These are phyloP conservation scores for Agrocybe praecox DNA, from an alignment of 768 basidiomycete species.

Conservation along the genomic window DNA sequence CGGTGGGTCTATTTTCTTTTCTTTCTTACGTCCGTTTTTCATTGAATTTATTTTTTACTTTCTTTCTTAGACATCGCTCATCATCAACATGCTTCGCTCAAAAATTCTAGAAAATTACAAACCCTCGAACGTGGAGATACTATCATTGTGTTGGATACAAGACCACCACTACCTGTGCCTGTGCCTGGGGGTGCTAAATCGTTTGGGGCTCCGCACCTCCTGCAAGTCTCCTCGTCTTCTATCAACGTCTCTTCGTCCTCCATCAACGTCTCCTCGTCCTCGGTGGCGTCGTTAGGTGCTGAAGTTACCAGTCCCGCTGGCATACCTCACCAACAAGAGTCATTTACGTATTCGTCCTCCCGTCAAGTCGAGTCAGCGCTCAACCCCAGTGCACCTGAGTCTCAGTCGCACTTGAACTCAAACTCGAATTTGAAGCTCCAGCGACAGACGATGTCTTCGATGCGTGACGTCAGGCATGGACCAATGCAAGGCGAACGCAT, in stretches of 20 bases:
- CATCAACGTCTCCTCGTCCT: neutral
- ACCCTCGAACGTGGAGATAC: conserved; percentile 21
- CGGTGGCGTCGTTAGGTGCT: conserved; percentile 1
- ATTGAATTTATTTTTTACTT: too few species aligned
- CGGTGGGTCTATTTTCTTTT: conserved; percentile 27
- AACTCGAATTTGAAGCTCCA: too few species aligned
- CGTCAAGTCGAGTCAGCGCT: too few species aligned
- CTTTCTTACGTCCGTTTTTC: neutral
- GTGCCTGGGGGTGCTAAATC: conserved; percentile 14
- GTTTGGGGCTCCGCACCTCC: conserved; percentile 34
- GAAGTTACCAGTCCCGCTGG: neutral
- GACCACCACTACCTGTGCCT: conserved; percentile 6
- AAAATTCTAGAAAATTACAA: conserved; percentile 1
- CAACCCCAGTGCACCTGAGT: too few species aligned
- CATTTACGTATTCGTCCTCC: too few species aligned
- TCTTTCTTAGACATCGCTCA: too few species aligned
- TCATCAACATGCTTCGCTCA: neutral
- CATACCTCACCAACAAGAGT: neutral
- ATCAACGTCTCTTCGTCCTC: conserved; percentile 7
- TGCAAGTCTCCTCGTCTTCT: conserved; percentile 11
- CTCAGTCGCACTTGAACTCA: too few species aligned
- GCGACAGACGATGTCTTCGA: neutral
- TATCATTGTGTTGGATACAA: neutral
- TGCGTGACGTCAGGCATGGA: neutral
- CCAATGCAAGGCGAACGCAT: conserved; percentile 33